A percentile compares a stretch with the other conserved stretches of the same genome.
These are phyloP conservation scores for Scleromitrula shiraiana DNA, from an alignment of 2,329 filamentous ascomycete genomes.

Conservation along the genomic window DNA sequence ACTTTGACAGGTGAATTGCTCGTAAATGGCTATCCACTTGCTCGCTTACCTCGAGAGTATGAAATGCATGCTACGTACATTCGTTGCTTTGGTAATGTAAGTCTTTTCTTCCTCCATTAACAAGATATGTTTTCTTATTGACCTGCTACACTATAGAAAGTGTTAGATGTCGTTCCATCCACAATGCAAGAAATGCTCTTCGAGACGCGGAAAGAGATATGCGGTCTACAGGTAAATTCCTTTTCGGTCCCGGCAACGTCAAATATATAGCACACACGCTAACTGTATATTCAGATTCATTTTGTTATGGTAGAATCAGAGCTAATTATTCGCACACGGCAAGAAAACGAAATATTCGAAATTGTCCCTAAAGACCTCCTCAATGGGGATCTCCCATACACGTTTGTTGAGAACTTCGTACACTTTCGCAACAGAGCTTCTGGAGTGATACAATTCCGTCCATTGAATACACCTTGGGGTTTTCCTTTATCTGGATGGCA, in stretches of 20 bases:
- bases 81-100: constrained; percentile 16
- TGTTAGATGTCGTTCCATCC: constrained; percentile 24
- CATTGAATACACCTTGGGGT: constrained; percentile 25
- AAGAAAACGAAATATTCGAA: constrained; percentile 10
- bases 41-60: constrained; percentile 40
- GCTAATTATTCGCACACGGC: constrained; percentile 26
- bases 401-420: constrained; percentile 12
- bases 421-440: constrained; percentile 12
- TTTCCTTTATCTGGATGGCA: constrained; percentile 24
- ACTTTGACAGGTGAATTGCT: constrained; percentile 44
- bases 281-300: constrained; percentile 28
- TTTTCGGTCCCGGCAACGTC: constrained; percentile 7
- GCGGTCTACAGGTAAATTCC: constrained; percentile 22
- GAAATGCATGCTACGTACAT: constrained; percentile 26
- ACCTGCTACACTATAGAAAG: constrained; percentile 13
- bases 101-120: not conserved
- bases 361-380: constrained; percentile 10
- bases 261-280: not conserved
- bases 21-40: constrained; percentile 42
- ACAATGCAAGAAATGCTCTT: constrained; percentile 32
- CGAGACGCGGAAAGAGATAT: constrained; percentile 24
- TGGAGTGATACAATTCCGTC: constrained; percentile 17
- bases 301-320: constrained; percentile 23
- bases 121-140: not conserved
- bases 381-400: constrained; percentile 11